Evolutionary conservation across 108 stramenopile species (phyloP), one percentile per base, ranked within the genome.

Genomic region (Conticribra weissflogii): DNA sequence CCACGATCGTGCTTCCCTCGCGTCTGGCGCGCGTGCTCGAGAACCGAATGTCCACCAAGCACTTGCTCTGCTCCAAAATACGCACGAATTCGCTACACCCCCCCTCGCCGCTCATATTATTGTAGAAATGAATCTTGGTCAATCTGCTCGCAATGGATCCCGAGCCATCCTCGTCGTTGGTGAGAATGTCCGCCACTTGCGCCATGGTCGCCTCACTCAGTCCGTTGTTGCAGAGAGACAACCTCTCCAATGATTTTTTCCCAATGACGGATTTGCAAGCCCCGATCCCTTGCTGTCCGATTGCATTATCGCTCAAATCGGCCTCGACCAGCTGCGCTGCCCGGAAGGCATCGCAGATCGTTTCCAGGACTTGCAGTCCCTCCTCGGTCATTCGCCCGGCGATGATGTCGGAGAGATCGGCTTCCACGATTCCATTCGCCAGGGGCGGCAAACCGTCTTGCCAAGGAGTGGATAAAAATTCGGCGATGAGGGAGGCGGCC

Each of bases 51-150:
- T 85, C 84, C n/a, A 55, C 66, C 52, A 82, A 32, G 19, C 61
- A 55, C 12, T 62, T 71, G 44, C 81, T 74, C 22, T 78, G 59
- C 17, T 76, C 76, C 23, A 82, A 36, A 56, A 85, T 79, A 18
- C 81, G 72, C 50, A 72, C 66, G 41, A 82, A 75, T 24, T 74
- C 60, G 61, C 55, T 79, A 52, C 81, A 76, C 46, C 84, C 84
- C 14, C 46, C 78, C n/a, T 67, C 76, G 18, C 84, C 84, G 71
- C 81, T 82, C 84, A 85, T 85, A 44, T 85, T 85, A 41, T 82
- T 79, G 58, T 69, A 82, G 56, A 85, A 82, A 56, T 82, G 84
- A 54, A 85, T 56, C 54, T 67, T 78, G 25, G 56, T 81, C 66
- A 84, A 32, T 2, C 70, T 84, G 8, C 57, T 48, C 17, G 79